Percentiles rank a stretch among this genome's conserved stretches.
Conservation (phyloP, 2,329 filamentous ascomycete species). For the Nothomitra cinnamomea region DNA sequence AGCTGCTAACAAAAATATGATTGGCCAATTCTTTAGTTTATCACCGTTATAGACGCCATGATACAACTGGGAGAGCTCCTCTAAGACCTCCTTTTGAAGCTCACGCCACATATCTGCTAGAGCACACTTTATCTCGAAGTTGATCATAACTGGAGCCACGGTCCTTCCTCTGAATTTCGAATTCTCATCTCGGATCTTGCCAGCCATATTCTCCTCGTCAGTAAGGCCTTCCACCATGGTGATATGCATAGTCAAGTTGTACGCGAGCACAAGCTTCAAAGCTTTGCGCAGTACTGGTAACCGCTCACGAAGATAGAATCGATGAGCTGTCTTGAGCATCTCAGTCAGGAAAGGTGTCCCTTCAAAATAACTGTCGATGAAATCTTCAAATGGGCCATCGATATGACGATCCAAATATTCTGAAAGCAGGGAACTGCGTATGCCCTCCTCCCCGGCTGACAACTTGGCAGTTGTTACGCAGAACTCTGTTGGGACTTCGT, state of each 20-base stretch:
- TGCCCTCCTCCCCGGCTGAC: slow-evolving; percentile 75
- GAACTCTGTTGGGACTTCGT: slow-evolving; percentile 62
- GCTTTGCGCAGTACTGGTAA: slow-evolving; percentile 85
- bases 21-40: slow-evolving; percentile 97
- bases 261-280: slow-evolving; percentile 83
- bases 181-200: slow-evolving; percentile 69
- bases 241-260: slow-evolving; percentile 88
- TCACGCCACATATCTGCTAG: slow-evolving; percentile 98
- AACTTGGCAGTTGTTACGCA: slow-evolving; percentile 77
- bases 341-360: slow-evolving; percentile 90
- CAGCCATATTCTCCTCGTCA: slow-evolving; percentile 59
- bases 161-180: slow-evolving; percentile 84
- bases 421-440: slow-evolving; percentile 62
- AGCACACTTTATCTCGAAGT: slow-evolving; percentile 97
- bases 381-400: slow-evolving; percentile 78
- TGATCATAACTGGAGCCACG: slow-evolving; percentile 95
- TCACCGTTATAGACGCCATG: slow-evolving; percentile 97
- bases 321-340: slow-evolving; percentile 89
- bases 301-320: slow-evolving; percentile 79
- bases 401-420: slow-evolving; percentile 95
- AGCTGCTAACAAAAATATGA: slow-evolving; percentile 91
- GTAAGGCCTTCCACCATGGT: slow-evolving; percentile 85
- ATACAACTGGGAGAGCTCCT: slow-evolving; percentile 83
- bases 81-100: slow-evolving; percentile 85
- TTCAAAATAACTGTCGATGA: slow-evolving; percentile 91